Percentiles rank a stretch among this genome's conserved stretches.
phyloP scores from a whole-genome alignment of 805 yeast genomes.

The Barnettozyma wickerhamii region DNA sequence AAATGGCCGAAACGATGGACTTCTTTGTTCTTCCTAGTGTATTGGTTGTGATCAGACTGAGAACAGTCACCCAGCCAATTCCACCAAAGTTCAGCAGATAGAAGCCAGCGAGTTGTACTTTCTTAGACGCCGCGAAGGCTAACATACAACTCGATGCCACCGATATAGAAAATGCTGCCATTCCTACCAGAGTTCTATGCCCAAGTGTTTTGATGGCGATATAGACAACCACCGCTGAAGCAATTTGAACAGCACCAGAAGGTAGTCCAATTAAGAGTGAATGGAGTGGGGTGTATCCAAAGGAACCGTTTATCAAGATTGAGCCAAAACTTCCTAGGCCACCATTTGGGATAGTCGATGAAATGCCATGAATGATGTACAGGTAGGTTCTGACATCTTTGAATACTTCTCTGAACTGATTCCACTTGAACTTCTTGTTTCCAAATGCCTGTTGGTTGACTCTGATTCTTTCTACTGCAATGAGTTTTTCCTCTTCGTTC shows the following conservation, averaged over 20 bases:
- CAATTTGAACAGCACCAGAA: slow-evolving; percentile 24
- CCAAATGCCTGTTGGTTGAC: slow-evolving; percentile 56
- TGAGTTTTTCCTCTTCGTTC: slow-evolving; percentile 40
- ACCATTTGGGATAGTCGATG: slow-evolving; percentile 48
- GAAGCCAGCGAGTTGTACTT: slow-evolving; percentile 23
- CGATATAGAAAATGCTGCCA: slow-evolving; percentile 17
- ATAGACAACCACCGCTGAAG: slow-evolving; percentile 25
- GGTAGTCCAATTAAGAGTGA: slow-evolving; percentile 28
- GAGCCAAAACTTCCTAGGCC: slow-evolving; percentile 31
- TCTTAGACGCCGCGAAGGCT: slow-evolving; percentile 29
- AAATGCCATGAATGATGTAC: slow-evolving; percentile 35
- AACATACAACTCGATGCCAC: slow-evolving; percentile 27
- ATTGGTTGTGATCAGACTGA: slow-evolving; percentile 39
- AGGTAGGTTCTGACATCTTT: slow-evolving; percentile 48
- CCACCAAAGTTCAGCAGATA: slow-evolving; percentile 32
- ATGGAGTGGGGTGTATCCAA: slow-evolving; percentile 10
- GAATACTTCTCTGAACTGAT: slow-evolving; percentile 49
- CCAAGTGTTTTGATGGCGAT: slow-evolving; percentile 9
- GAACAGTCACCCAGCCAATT: slow-evolving; percentile 31
- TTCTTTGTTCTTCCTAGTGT: slow-evolving; percentile 77
- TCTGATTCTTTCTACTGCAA: slow-evolving; percentile 50
- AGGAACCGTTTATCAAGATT: slow-evolving; percentile 15
- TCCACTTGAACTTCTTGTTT: slow-evolving; percentile 46
- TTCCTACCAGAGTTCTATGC: background rate
- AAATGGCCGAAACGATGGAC: slow-evolving; percentile 51